Conservation (phyloP, 345 rosid genomes). For the Brassica carinata region DNA sequence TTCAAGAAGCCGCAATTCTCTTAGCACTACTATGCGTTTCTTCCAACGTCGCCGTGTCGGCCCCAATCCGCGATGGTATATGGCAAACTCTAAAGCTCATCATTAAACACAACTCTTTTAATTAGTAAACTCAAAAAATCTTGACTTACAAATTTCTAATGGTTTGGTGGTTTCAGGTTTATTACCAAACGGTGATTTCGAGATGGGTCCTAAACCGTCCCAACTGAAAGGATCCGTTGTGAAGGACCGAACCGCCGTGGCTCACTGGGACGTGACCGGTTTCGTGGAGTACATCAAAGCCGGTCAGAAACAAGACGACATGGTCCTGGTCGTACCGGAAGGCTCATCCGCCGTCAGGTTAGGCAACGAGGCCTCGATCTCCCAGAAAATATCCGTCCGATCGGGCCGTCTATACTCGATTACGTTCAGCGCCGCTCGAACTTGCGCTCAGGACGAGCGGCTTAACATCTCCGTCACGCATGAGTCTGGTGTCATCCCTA, state of each 20-base stretch:
- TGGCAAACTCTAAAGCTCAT: slow-evolving; percentile 18
- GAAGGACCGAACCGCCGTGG: slow-evolving; percentile 52
- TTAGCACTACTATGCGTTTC: slow-evolving; percentile 44
- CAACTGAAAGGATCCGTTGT: slow-evolving; percentile 70
- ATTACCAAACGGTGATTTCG: slow-evolving; percentile 82
- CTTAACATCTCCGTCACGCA: slow-evolving; percentile 72
- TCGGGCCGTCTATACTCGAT: slow-evolving; percentile 56
- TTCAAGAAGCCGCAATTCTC: slow-evolving; percentile 45
- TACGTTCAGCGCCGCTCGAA: slow-evolving; percentile 75
- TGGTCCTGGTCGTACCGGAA: slow-evolving; percentile 78
- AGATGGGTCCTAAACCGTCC: slow-evolving; percentile 61
- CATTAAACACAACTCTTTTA: neutral
- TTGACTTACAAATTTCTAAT: neutral
- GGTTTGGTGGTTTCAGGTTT: slow-evolving; percentile 54
- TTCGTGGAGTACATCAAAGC: slow-evolving; percentile 83
- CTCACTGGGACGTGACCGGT: slow-evolving; percentile 74
- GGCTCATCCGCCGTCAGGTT: slow-evolving; percentile 70
- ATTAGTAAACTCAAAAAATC: too few relatives aligned
- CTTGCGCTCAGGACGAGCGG: slow-evolving; percentile 84
- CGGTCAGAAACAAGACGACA: slow-evolving; percentile 87
- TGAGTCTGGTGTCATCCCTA: slow-evolving; percentile 70
- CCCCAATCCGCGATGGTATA: slow-evolving; percentile 45
- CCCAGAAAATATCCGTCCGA: slow-evolving; percentile 56
- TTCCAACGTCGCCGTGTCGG: slow-evolving; percentile 39
- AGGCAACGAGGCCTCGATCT: slow-evolving; percentile 78